Conservation (phyloP, 257 asterid genomes). For the Nicotiana obtusifolia region DNA sequence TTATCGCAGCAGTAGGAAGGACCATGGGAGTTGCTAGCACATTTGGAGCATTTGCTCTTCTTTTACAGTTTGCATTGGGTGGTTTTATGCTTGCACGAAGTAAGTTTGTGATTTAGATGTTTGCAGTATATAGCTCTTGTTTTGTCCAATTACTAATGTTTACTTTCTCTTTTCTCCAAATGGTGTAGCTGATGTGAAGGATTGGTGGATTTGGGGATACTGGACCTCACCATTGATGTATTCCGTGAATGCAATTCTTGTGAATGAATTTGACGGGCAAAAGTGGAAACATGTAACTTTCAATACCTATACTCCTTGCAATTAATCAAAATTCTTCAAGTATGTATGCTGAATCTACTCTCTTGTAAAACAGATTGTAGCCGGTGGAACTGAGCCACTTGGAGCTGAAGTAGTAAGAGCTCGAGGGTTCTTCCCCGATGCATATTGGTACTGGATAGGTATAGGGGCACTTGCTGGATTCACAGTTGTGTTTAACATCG, state of each 20-base stretch:
- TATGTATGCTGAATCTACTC: neutral
- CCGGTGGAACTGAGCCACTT: constrained; percentile 19
- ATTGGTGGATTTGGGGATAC: constrained; percentile 83
- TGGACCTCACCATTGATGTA: constrained; percentile 68
- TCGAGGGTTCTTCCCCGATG: constrained; percentile 29
- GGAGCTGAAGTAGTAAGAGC: constrained; percentile 22
- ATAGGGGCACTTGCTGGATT: constrained; percentile 30
- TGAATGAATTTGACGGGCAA: constrained; percentile 55
- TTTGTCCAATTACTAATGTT: neutral
- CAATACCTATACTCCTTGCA: neutral
- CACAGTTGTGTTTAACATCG: constrained; percentile 20
- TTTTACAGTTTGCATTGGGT: constrained; percentile 52
- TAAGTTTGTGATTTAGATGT: constrained; percentile 12
- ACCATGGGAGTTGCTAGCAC: constrained; percentile 66
- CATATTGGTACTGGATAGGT: constrained; percentile 44
- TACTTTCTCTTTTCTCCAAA: constrained; percentile 3
- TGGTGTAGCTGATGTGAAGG: constrained; percentile 44
- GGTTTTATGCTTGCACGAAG: constrained; percentile 64
- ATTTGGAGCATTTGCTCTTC: constrained; percentile 45
- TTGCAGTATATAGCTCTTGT: neutral
- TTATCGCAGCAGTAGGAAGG: constrained; percentile 52
- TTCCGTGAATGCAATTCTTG: constrained; percentile 53
- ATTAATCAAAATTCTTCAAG: neutral
- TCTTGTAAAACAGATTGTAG: constrained; percentile 4
- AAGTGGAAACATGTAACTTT: constrained; percentile 52